These are phyloP conservation scores for Penicillium samsonianum DNA, from an alignment of 495 filamentous ascomycete genomes.

Conservation along the genomic window DNA sequence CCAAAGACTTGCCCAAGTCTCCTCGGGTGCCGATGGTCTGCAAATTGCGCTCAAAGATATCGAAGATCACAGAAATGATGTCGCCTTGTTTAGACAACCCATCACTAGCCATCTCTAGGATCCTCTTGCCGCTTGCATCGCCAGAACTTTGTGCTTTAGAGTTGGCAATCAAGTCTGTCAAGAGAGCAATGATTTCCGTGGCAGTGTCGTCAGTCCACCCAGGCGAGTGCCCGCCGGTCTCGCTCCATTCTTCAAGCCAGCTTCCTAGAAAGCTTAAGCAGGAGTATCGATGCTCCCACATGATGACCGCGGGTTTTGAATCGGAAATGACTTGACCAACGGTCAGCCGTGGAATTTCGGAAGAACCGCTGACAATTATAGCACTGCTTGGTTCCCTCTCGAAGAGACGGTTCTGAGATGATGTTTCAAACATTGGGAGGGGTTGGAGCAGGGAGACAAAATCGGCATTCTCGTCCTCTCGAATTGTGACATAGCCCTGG, in stretches of 20 bases:
- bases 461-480: constrained; percentile 83
- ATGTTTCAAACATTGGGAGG: constrained; percentile 42
- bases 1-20: constrained; percentile 51
- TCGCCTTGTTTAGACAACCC: constrained; percentile 72
- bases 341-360: constrained; percentile 59
- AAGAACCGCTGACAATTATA: constrained; percentile 42
- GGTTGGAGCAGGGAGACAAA: constrained; percentile 46
- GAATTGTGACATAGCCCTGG: constrained; percentile 67
- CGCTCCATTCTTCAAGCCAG: constrained; percentile 62
- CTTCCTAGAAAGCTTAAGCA: constrained; percentile 73
- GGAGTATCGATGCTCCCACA: constrained; percentile 75
- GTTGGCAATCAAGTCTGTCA: constrained; percentile 56
- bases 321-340: constrained; percentile 70
- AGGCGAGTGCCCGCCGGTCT: constrained; percentile 38
- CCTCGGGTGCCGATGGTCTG: constrained; percentile 60
- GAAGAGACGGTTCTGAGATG: constrained; percentile 22
- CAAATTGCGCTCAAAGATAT: constrained; percentile 77
- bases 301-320: constrained; percentile 62
- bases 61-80: constrained; percentile 75
- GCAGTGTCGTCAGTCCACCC: constrained; percentile 50
- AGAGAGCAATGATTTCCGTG: constrained; percentile 63
- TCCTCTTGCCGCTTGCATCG: constrained; percentile 44
- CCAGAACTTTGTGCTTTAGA: constrained; percentile 32
- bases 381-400: constrained; percentile 31
- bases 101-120: constrained; percentile 73